These are phyloP conservation scores for Picea glauca DNA, from an alignment of 75 land plant species.

Conservation along the genomic window DNA sequence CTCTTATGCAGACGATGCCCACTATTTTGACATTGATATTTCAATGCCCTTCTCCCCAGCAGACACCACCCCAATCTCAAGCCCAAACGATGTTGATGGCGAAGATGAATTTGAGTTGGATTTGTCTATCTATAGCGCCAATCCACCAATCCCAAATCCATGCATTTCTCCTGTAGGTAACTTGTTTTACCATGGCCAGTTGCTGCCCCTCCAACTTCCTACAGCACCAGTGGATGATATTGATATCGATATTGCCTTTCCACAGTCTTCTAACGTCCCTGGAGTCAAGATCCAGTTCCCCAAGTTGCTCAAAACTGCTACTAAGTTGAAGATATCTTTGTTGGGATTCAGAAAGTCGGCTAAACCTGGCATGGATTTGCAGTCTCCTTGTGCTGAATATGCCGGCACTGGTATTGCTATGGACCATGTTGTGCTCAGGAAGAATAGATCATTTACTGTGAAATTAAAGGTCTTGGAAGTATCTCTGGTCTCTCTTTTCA, in stretches of 20 bases:
- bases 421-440: constrained; percentile 1
- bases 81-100: constrained; percentile 10
- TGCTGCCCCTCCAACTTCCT: constrained; percentile 31
- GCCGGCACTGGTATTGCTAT: not conserved
- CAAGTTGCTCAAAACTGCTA: constrained; percentile 38
- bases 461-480: constrained; percentile 63
- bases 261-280: too few species aligned
- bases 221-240: not conserved
- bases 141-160: constrained; percentile 8
- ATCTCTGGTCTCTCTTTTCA: constrained; percentile 51
- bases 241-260: too few species aligned
- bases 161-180: constrained; percentile 32
- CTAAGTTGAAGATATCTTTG: constrained; percentile 44
- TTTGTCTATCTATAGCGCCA: constrained; percentile 16
- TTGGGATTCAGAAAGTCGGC: constrained; percentile 35
- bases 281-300: constrained; percentile 26
- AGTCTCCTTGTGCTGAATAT: not conserved
- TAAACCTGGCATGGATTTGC: constrained; percentile 12
- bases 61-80: not conserved
- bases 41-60: constrained; percentile 39
- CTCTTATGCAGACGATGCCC: constrained; percentile 37
- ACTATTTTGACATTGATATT: constrained; percentile 65
- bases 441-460: constrained; percentile 37
- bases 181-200: constrained; percentile 43
- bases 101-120: constrained; percentile 20